Percentiles rank a stretch among this genome's conserved stretches.
These are phyloP conservation scores for Pisolithus orientalis DNA, from an alignment of 768 basidiomycete species.

Conservation along the genomic window DNA sequence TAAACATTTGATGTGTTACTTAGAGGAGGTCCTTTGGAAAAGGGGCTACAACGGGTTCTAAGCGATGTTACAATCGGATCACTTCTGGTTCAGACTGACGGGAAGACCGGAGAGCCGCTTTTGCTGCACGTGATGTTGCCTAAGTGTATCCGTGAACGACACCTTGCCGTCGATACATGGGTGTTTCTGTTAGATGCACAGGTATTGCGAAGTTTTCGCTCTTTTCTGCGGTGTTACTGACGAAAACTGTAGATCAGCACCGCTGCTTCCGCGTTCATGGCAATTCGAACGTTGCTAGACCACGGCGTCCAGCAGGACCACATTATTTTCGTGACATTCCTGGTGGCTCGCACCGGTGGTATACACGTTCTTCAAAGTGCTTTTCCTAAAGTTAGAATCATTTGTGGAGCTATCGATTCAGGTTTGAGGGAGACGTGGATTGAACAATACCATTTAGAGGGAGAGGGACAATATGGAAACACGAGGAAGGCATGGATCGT, in stretches of 20 bases:
- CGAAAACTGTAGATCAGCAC: conserved; percentile 71
- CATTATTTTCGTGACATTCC: conserved; percentile 86
- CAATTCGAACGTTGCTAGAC: conserved; percentile 87
- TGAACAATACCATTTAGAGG: conserved; percentile 47
- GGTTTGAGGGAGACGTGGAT: conserved; percentile 72
- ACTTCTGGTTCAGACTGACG: conserved; percentile 85
- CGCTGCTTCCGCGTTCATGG: conserved; percentile 91
- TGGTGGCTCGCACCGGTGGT: conserved; percentile 80
- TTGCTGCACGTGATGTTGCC: conserved; percentile 82
- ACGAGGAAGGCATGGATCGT: conserved; percentile 74
- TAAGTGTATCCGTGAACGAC: conserved; percentile 55
- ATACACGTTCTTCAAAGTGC: conserved; percentile 70
- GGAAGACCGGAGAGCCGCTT: conserved; percentile 78
- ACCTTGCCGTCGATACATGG: conserved; percentile 61
- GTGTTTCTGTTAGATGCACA: conserved; percentile 91
- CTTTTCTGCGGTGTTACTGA: background rate
- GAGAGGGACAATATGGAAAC: conserved; percentile 33
- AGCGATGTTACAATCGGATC: conserved; percentile 84
- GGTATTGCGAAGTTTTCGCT: conserved; percentile 30
- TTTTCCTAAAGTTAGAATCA: conserved; percentile 80
- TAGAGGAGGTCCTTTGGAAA: conserved; percentile 86
- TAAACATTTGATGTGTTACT: conserved; percentile 6
- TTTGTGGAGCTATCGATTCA: conserved; percentile 80
- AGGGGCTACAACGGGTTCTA: conserved; percentile 84
- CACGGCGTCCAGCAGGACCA: conserved; percentile 81